phyloP scores from a whole-genome alignment of 768 basidiomycete species.

The Thelephora aurantiotincta region DNA sequence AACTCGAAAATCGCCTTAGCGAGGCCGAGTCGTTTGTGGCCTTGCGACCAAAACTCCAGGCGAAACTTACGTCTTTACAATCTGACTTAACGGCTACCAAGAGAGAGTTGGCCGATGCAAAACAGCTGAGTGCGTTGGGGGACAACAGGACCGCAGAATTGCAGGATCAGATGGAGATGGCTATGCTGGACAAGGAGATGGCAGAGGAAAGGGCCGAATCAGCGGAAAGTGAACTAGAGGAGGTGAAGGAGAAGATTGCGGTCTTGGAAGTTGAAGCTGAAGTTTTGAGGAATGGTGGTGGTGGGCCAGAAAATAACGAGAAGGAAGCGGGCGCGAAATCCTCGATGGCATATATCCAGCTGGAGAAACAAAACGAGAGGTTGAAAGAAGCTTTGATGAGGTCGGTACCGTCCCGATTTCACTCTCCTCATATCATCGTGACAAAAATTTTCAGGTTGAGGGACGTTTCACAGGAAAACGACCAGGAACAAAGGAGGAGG shows the following conservation, averaged over 20 bases:
- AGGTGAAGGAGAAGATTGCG: constrained; percentile 63
- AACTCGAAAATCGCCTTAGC: constrained; percentile 69
- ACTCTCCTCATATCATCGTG: background rate
- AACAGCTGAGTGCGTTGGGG: constrained; percentile 58
- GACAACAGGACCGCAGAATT: constrained; percentile 63
- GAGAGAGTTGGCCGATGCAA: constrained; percentile 64
- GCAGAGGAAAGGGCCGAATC: constrained; percentile 87
- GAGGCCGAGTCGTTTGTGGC: constrained; percentile 79
- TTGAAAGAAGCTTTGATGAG: constrained; percentile 88
- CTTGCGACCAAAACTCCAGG: constrained; percentile 81
- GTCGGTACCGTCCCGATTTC: constrained; percentile 23
- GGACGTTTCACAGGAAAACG: constrained; percentile 79
- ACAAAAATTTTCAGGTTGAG: constrained; percentile 41
- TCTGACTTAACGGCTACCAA: constrained; percentile 63
- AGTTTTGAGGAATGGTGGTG: constrained; percentile 50
- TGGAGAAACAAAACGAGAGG: constrained; percentile 94
- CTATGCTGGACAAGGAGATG: constrained; percentile 90
- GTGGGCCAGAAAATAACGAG: constrained; percentile 16
- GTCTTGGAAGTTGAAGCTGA: constrained; percentile 74
- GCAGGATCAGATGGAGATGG: constrained; percentile 88
- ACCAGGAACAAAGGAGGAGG: constrained; percentile 66
- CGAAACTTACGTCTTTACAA: constrained; percentile 71
- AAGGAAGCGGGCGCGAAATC: constrained; percentile 29
- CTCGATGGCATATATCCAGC: constrained; percentile 62
- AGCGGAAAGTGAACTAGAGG: constrained; percentile 66